Evolutionary conservation across 345 rosid genomes (phyloP).

Genomic region (Hibiscus tridactylites): DNA sequence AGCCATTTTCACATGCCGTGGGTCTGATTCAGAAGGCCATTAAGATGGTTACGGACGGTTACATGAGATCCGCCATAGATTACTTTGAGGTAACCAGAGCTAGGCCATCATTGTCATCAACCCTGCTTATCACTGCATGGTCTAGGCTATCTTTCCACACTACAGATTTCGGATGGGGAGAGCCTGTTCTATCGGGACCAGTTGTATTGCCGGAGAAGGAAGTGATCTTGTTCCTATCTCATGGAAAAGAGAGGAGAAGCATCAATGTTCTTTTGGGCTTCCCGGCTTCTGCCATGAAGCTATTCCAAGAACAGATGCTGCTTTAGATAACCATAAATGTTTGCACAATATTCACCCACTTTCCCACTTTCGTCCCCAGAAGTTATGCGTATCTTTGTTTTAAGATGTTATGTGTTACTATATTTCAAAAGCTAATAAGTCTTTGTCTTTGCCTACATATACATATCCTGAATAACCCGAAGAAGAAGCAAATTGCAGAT

Average conservation of each 20-base stretch:
- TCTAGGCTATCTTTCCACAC: conserved; percentile 70
- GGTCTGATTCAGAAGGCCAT: conserved; percentile 65
- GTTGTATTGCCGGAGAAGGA: conserved; percentile 91
- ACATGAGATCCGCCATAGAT: conserved; percentile 94
- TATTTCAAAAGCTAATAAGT: too few relatives aligned
- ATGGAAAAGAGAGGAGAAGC: conserved; percentile 73
- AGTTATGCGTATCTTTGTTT: background rate
- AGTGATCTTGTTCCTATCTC: conserved; percentile 72
- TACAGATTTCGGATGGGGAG: conserved; percentile 92
- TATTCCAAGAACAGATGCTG: conserved; percentile 40
- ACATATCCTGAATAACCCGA: too few relatives aligned
- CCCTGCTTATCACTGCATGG: conserved; percentile 86
- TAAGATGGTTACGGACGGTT: conserved; percentile 63
- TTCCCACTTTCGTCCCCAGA: background rate
- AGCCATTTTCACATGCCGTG: conserved; percentile 50
- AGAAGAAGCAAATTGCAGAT: too few relatives aligned
- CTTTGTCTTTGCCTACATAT: too few relatives aligned
- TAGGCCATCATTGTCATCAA: conserved; percentile 77
- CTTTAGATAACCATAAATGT: background rate
- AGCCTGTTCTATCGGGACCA: conserved; percentile 72
- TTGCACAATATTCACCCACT: background rate
- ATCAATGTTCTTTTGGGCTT: conserved; percentile 81
- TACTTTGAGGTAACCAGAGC: conserved; percentile 78
- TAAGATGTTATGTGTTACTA: background rate
- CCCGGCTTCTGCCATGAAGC: conserved; percentile 72